These are phyloP conservation scores for Protomyces macrosporus DNA, from an alignment of 1,139 yeast genomes.

Conservation along the genomic window DNA sequence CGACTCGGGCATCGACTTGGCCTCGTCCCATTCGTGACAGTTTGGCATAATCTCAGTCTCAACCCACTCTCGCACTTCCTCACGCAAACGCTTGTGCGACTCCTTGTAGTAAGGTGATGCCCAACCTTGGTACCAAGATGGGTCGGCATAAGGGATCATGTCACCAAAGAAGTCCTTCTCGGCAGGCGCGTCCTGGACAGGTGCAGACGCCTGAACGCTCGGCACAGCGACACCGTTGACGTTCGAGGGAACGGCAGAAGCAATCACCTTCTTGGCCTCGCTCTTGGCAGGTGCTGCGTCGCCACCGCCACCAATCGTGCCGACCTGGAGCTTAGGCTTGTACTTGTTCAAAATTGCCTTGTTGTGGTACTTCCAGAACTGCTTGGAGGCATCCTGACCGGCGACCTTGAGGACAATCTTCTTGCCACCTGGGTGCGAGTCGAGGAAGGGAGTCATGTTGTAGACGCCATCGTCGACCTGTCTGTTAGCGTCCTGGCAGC, in stretches of 20 bases:
- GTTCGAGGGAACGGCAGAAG: constrained; percentile 4
- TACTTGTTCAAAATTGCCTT: constrained; percentile 42
- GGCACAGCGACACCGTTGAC: constrained; percentile 16
- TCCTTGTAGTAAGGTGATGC: constrained; percentile 42
- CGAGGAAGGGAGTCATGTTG: constrained; percentile 69
- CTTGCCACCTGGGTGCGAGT: constrained; percentile 70
- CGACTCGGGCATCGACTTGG: constrained; percentile 39
- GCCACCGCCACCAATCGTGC: constrained; percentile 33
- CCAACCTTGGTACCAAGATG: constrained; percentile 44
- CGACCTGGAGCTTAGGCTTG: constrained; percentile 42
- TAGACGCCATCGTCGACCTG: constrained; percentile 48
- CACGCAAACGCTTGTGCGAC: constrained; percentile 42
- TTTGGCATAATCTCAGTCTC: constrained; percentile 42
- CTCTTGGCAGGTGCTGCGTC: constrained; percentile 2
- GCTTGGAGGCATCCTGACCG: constrained; percentile 68
- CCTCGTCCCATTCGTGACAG: constrained; percentile 45
- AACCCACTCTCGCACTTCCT: constrained; percentile 43
- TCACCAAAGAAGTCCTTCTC: constrained; percentile 39
- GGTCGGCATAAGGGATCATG: constrained; percentile 45
- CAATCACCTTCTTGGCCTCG: background rate
- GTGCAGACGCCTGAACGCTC: background rate
- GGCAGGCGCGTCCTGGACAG: constrained; percentile 17
- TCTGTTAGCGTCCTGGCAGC: background rate
- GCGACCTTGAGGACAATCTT: constrained; percentile 69
- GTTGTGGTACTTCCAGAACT: constrained; percentile 53